Percentiles rank a stretch among this genome's conserved stretches.
Evolutionary conservation across 768 basidiomycete genomes (phyloP).

Genomic region (Cantharellus cinnabarinus): DNA sequence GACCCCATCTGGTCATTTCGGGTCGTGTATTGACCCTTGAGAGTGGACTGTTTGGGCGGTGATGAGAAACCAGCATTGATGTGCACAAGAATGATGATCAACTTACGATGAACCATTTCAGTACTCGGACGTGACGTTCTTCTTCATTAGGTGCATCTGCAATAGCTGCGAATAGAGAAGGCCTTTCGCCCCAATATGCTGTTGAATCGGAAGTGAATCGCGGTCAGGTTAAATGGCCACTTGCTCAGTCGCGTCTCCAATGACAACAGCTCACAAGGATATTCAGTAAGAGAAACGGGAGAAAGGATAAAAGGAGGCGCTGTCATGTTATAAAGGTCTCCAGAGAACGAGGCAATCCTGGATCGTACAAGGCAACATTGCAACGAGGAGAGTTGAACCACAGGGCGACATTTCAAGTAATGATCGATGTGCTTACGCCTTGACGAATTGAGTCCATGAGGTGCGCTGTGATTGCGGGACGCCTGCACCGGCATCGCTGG

Average conservation of each 20-base stretch:
- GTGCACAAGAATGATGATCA: not conserved
- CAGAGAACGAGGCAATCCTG: slow-evolving; percentile 71
- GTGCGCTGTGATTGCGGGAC: slow-evolving; percentile 69
- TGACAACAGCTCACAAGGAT: slow-evolving; percentile 38
- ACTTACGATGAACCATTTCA: slow-evolving; percentile 86
- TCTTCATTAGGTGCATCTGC: slow-evolving; percentile 54
- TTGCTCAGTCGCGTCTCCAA: not conserved
- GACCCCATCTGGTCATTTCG: slow-evolving; percentile 90
- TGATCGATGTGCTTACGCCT: slow-evolving; percentile 37
- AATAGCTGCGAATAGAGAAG: slow-evolving; percentile 74
- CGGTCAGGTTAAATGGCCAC: not conserved
- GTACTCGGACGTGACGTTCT: slow-evolving; percentile 56
- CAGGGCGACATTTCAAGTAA: not conserved
- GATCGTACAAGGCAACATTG: slow-evolving; percentile 1
- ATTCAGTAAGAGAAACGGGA: slow-evolving; percentile 78
- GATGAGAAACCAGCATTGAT: not conserved
- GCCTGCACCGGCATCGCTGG: slow-evolving; percentile 17
- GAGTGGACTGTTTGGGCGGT: slow-evolving; percentile 24
- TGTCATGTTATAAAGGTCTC: slow-evolving; percentile 68
- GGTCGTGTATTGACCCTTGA: slow-evolving; percentile 90
- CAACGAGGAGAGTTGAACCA: not conserved
- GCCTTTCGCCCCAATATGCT: slow-evolving; percentile 97
- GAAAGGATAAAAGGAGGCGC: slow-evolving; percentile 77
- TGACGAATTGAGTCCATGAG: slow-evolving; percentile 81
- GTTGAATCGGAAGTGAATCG: not conserved